These are phyloP conservation scores for Yamadazyma kitorensis DNA, from an alignment of 805 yeast genomes.

Conservation along the genomic window DNA sequence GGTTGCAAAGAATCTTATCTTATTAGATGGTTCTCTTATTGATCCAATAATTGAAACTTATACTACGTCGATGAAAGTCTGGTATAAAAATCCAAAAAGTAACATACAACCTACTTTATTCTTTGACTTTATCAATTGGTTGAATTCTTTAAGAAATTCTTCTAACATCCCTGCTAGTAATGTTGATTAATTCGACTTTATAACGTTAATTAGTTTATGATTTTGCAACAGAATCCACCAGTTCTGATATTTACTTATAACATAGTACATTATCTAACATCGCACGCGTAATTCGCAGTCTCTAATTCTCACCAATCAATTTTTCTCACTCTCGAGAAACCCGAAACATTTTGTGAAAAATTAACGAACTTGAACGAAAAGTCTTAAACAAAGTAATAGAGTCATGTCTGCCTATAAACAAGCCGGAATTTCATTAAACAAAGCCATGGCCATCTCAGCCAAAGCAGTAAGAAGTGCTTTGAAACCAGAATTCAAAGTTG, in stretches of 20 bases:
- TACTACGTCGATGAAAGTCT: constrained; percentile 49
- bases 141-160: constrained; percentile 36
- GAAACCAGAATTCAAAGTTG: constrained; percentile 79
- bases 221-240: no score
- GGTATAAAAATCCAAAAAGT: constrained; percentile 52
- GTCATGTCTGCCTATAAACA: constrained; percentile 51
- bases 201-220: no score
- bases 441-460: constrained; percentile 88
- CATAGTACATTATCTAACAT: no score
- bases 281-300: no score
- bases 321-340: no score
- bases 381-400: no score
- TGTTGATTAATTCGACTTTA: no score
- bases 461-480: constrained; percentile 82
- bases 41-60: constrained; percentile 56
- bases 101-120: constrained; percentile 57
- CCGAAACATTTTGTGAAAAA: no score
- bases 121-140: constrained; percentile 80
- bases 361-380: no score
- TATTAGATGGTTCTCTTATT: constrained; percentile 32
- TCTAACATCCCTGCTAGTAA: no score
- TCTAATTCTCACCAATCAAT: no score
- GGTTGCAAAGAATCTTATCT: constrained; percentile 52
- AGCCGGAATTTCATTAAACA: constrained; percentile 64
- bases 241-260: no score